These are phyloP conservation scores for Penicillium canescens DNA, from an alignment of 495 filamentous ascomycete genomes.

Conservation along the genomic window DNA sequence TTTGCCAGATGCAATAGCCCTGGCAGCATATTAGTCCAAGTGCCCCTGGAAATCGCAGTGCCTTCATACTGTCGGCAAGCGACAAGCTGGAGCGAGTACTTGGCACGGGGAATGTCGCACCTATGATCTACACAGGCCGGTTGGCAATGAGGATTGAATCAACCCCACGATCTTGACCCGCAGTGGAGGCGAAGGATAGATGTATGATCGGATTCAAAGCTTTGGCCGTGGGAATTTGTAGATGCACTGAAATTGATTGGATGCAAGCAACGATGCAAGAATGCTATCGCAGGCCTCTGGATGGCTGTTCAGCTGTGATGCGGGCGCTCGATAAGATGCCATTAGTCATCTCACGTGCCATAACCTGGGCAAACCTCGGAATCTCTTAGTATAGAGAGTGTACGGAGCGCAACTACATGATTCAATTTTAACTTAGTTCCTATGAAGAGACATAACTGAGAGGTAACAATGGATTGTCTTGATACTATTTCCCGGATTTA, in stretches of 20 bases:
- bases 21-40: slow-evolving; percentile 5
- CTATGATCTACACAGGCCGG: slow-evolving; percentile 10
- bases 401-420: too few species aligned
- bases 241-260: slow-evolving; percentile 20
- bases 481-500: neutral
- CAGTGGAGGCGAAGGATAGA: slow-evolving; percentile 20
- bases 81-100: neutral
- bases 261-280: slow-evolving; percentile 3
- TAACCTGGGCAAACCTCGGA: too few species aligned
- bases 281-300: slow-evolving; percentile 26
- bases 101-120: neutral
- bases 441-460: too few species aligned
- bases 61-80: neutral
- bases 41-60: neutral
- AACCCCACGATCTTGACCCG: slow-evolving; percentile 26
- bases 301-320: slow-evolving; percentile 15
- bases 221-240: neutral
- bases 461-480: neutral
- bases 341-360: slow-evolving; percentile 10
- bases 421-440: too few species aligned
- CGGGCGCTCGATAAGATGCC: slow-evolving; percentile 10
- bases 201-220: neutral
- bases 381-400: too few species aligned
- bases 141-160: slow-evolving; percentile 3
- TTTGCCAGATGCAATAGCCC: neutral